Evolutionary conservation across 257 asterid species (phyloP).

Genomic region (Solanum ossicruentum): DNA sequence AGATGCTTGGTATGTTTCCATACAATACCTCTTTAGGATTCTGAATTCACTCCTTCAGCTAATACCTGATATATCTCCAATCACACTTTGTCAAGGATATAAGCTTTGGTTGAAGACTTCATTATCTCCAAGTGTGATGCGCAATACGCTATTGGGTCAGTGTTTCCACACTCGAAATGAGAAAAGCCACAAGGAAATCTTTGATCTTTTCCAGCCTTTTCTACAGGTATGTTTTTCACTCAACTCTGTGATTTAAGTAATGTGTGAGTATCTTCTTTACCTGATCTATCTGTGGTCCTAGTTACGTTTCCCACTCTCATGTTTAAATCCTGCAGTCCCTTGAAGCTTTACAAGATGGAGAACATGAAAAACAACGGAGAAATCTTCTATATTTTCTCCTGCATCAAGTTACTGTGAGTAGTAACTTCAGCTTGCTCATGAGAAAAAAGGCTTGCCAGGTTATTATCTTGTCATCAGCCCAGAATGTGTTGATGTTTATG

Average conservation of each 20-base stretch:
- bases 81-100: conserved; percentile 44
- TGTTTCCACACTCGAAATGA: conserved; percentile 96
- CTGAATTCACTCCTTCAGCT: not conserved
- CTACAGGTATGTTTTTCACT: conserved; percentile 58
- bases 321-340: conserved; percentile 52
- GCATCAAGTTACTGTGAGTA: conserved; percentile 94
- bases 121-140: conserved; percentile 90
- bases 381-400: conserved; percentile 84
- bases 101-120: conserved; percentile 96
- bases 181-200: conserved; percentile 96
- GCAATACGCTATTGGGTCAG: conserved; percentile 91
- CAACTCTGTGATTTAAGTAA: not conserved
- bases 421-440: conserved; percentile 87
- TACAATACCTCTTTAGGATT: conserved; percentile 6
- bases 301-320: not conserved
- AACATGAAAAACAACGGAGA: conserved; percentile 90
- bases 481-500: not conserved
- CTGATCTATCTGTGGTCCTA: not conserved
- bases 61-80: not conserved
- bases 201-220: conserved; percentile 95
- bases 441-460: conserved; percentile 96
- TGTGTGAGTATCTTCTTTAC: not conserved
- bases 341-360: conserved; percentile 98
- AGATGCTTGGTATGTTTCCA: conserved; percentile 74
- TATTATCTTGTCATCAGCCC: conserved; percentile 10